These are phyloP conservation scores for Mycena alexandri DNA, from an alignment of 768 basidiomycete species.

Conservation along the genomic window DNA sequence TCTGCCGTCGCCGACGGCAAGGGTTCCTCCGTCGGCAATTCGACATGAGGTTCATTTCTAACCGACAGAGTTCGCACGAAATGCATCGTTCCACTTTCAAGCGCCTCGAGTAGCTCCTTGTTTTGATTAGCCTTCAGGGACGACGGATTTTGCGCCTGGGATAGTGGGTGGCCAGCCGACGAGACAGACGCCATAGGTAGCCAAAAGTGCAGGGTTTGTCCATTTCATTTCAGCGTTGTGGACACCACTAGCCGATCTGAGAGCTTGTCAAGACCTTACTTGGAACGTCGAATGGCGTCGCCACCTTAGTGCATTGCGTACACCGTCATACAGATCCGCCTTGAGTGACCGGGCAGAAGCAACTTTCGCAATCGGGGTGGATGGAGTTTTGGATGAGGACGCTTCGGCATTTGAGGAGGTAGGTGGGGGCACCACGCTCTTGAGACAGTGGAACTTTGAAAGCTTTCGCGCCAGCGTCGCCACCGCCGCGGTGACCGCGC, in stretches of 20 bases:
- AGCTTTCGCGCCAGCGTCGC: constrained; percentile 65
- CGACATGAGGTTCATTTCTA: constrained; percentile 53
- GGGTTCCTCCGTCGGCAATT: constrained; percentile 36
- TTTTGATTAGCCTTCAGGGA: constrained; percentile 67
- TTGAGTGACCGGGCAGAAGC: constrained; percentile 57
- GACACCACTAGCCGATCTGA: constrained; percentile 64
- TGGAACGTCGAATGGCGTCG: constrained; percentile 25
- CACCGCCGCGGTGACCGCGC: constrained; percentile 70
- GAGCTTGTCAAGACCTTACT: constrained; percentile 26
- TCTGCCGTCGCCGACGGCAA: constrained; percentile 20
- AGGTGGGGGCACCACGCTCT: constrained; percentile 39
- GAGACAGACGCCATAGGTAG: constrained; percentile 68
- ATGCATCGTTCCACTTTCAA: constrained; percentile 60
- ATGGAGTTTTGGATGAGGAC: constrained; percentile 16
- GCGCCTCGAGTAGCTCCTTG: constrained; percentile 61
- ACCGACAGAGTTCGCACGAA: constrained; percentile 55
- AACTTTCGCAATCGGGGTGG: constrained; percentile 19
- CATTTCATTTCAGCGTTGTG: constrained; percentile 83
- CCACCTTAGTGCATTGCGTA: constrained; percentile 69
- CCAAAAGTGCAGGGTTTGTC: constrained; percentile 72
- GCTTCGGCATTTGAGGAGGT: constrained; percentile 24
- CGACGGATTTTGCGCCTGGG: constrained; percentile 73
- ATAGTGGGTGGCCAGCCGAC: constrained; percentile 74
- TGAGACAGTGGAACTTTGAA: constrained; percentile 65
- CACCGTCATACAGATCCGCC: constrained; percentile 65